Conservation (phyloP, 1,284 basidiomycete species). For the Anthracocystis panici-leucophaei region DNA sequence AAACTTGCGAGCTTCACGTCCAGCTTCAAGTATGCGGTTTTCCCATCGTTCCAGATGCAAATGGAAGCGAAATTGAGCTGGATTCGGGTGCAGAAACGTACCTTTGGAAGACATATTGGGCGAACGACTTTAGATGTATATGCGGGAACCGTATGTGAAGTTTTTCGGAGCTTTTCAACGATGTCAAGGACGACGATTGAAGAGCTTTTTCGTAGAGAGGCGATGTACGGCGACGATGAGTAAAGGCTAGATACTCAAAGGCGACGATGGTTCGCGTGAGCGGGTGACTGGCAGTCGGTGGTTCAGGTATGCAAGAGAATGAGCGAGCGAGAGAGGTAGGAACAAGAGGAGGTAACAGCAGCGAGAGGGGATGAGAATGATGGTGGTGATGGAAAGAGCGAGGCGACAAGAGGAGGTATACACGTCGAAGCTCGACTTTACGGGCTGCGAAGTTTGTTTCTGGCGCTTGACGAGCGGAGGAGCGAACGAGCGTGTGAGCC, state of each 20-base stretch:
- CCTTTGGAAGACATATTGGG: constrained; percentile 56
- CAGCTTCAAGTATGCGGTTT: background rate
- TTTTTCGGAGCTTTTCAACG: constrained; percentile 16
- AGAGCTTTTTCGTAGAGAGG: constrained; percentile 4
- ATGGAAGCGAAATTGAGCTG: background rate
- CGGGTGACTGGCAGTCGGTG: constrained; percentile 19
- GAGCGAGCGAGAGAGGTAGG: constrained; percentile 4
- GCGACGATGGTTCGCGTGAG: constrained; percentile 20
- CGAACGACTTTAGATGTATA: constrained; percentile 28
- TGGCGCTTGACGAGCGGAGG: background rate
- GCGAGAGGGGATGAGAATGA: constrained; percentile 15
- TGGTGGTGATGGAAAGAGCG: constrained; percentile 24
- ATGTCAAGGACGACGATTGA: constrained; percentile 1
- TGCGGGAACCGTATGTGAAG: background rate
- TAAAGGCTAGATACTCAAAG: constrained; percentile 57
- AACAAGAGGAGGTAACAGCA: constrained; percentile 5
- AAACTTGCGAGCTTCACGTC: background rate
- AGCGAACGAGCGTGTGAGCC: background rate
- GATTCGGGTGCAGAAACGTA: constrained; percentile 24
- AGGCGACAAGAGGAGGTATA: constrained; percentile 6
- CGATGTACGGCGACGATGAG: constrained; percentile 43
- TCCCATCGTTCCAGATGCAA: background rate
- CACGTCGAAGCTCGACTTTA: background rate
- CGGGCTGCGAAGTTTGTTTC: no score
- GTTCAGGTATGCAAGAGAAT: constrained; percentile 1